A percentile compares a stretch with the other conserved stretches of the same genome.
Evolutionary conservation across 1,284 basidiomycete genomes (phyloP).

Genomic region (Papiliotrema fonsecae): DNA sequence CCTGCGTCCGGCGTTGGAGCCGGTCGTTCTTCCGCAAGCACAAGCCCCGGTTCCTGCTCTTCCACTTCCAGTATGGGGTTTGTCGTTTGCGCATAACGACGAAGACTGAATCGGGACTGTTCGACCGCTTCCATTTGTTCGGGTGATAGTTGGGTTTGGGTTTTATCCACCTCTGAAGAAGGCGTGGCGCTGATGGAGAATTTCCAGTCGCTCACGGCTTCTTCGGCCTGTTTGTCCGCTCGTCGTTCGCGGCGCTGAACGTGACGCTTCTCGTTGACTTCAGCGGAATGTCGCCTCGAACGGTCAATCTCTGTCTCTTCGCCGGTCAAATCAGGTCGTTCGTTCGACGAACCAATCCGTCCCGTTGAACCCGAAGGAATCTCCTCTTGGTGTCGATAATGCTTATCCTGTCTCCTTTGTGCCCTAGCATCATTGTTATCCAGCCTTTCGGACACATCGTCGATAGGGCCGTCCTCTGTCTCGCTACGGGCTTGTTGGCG

Average conservation of each 20-base stretch:
- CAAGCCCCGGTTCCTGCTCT: background rate
- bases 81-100: background rate
- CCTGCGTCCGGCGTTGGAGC: background rate
- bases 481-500: background rate
- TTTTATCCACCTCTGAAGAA: background rate
- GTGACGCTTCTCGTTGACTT: background rate
- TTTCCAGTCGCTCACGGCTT: background rate
- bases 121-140: background rate
- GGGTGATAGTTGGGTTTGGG: background rate
- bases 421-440: background rate
- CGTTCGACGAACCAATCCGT: background rate
- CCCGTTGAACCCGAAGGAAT: too few relatives aligned
- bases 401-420: background rate
- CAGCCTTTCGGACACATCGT: background rate
- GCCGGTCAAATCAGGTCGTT: background rate
- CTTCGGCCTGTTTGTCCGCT: background rate
- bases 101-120: background rate
- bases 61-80: background rate
- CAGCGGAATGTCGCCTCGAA: background rate
- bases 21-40: background rate
- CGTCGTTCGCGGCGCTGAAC: background rate
- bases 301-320: background rate
- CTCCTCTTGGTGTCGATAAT: background rate
- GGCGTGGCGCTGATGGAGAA: too few relatives aligned
- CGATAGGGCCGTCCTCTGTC: background rate